Conservation (phyloP, 1,284 basidiomycete species). For the Boletus calvinii region DNA sequence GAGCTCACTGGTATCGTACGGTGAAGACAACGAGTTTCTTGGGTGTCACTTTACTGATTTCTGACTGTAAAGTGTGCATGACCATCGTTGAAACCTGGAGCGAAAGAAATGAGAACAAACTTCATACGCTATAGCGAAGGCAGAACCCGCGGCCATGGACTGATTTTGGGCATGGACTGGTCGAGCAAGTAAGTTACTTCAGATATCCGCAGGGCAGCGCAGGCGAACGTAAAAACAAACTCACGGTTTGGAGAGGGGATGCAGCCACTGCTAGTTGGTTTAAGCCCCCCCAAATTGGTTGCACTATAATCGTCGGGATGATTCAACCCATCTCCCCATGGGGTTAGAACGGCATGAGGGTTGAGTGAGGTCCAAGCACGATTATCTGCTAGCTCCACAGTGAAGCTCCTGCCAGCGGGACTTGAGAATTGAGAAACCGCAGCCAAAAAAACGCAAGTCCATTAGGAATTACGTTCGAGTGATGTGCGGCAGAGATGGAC, state of each 20-base stretch:
- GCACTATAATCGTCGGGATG: constrained; percentile 2
- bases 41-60: not conserved
- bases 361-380: not conserved
- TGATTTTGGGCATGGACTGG: constrained; percentile 16
- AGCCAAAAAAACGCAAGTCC: not conserved
- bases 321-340: constrained; percentile 4
- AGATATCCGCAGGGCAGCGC: not conserved
- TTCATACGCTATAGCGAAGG: constrained; percentile 10
- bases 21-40: constrained; percentile 7
- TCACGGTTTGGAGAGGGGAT: constrained; percentile 13
- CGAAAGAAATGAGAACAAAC: constrained; percentile 7
- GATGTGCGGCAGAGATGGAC: not conserved
- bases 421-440: constrained; percentile 2
- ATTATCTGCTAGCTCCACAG: constrained; percentile 9
- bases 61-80: constrained; percentile 5
- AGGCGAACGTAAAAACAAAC: not conserved
- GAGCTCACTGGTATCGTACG: constrained; percentile 4
- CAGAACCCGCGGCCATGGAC: constrained; percentile 5
- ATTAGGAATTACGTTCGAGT: not conserved
- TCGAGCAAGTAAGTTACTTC: not conserved
- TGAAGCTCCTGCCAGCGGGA: not conserved
- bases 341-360: fast-evolving
- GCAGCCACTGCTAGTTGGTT: not conserved
- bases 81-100: not conserved
- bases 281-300: not conserved